A percentile compares a stretch with the other conserved stretches of the same genome.
Conservation (phyloP, 768 basidiomycete species). For the Daedaleopsis nitida region DNA sequence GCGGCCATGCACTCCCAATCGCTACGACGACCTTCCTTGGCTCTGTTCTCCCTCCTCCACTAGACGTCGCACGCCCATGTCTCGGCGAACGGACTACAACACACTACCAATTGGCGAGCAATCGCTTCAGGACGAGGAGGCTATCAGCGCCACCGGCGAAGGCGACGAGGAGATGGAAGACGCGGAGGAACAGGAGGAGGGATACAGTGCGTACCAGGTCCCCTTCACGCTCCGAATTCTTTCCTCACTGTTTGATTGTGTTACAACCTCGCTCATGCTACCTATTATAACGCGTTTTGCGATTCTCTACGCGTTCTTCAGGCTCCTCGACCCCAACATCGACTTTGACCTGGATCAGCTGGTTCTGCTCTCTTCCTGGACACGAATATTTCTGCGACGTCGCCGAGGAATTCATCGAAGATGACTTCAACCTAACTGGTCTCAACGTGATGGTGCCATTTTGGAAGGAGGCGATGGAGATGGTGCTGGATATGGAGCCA, state of each 20-base stretch:
- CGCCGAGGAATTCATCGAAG: constrained; percentile 98
- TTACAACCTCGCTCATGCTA: background rate
- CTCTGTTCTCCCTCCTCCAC: background rate
- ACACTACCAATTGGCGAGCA: constrained; percentile 8
- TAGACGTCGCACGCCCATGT: constrained; percentile 5
- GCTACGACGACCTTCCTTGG: constrained; percentile 9
- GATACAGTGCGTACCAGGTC: constrained; percentile 68
- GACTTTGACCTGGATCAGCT: constrained; percentile 92
- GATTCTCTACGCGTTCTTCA: constrained; percentile 30
- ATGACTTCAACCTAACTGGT: constrained; percentile 98
- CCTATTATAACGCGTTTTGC: background rate
- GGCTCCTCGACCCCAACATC: constrained; percentile 91
- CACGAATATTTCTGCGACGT: constrained; percentile 99
- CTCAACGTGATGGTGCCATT: constrained; percentile 96
- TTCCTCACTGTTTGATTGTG: background rate
- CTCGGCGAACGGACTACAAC: constrained; percentile 16
- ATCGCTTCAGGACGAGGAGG: constrained; percentile 60
- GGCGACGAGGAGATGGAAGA: constrained; percentile 83
- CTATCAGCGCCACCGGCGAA: constrained; percentile 55
- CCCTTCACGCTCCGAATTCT: background rate
- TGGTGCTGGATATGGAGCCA: constrained; percentile 99
- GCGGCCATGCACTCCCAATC: constrained; percentile 21
- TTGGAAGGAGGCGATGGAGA: constrained; percentile 99
- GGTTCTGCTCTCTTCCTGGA: constrained; percentile 93
- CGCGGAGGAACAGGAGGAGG: constrained; percentile 63